Evolutionary conservation across 2,329 filamentous ascomycete species (phyloP).

Genomic region (Sclerotinia glacialis): DNA sequence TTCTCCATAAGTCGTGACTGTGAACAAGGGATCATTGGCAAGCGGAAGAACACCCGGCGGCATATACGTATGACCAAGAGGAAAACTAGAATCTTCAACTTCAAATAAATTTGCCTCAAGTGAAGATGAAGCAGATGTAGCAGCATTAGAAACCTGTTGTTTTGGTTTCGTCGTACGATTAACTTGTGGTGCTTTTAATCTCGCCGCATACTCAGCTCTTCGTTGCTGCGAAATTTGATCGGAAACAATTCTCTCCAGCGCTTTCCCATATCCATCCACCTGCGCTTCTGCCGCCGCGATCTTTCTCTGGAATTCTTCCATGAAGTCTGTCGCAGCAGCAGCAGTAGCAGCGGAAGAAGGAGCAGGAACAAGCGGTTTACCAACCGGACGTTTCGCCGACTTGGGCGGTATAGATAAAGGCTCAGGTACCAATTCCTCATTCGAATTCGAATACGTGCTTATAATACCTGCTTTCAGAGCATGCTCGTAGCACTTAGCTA

Average conservation of each 20-base stretch:
- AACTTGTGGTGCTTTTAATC: background rate
- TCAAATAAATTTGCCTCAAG: background rate
- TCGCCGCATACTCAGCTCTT: background rate
- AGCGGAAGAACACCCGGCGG: background rate
- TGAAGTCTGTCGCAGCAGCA: background rate
- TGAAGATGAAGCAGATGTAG: background rate
- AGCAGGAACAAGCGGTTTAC: background rate
- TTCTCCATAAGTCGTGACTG: background rate
- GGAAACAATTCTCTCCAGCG: no score
- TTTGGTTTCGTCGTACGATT: background rate
- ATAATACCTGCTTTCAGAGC: background rate
- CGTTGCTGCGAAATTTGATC: no score
- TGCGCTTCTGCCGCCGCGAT: no score
- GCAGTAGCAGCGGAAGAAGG: background rate
- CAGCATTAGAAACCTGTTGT: background rate
- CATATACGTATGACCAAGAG: constrained; percentile 13
- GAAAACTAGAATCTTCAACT: background rate
- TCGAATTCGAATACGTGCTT: background rate
- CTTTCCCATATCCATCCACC: no score
- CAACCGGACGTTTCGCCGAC: background rate
- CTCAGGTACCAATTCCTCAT: background rate
- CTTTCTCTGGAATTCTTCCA: no score
- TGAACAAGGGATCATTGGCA: constrained; percentile 3
- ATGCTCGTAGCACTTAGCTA: background rate
- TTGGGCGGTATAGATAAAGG: background rate